phyloP scores from a whole-genome alignment of 305 asterid genomes.

The Fraxinus paxiana region DNA sequence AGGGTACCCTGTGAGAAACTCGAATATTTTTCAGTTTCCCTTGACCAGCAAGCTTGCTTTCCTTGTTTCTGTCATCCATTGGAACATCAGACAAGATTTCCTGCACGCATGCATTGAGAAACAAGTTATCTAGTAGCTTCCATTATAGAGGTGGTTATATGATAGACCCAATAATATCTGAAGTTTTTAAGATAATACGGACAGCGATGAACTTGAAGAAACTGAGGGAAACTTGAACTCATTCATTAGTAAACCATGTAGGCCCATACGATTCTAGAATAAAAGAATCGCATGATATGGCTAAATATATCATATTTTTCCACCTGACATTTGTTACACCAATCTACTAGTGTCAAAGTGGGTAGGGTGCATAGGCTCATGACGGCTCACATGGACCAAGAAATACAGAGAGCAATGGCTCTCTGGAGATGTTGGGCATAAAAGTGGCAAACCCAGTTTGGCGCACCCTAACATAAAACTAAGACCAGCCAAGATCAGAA shows the following conservation, averaged over 20 bases:
- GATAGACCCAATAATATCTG: background rate
- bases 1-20: conserved; percentile 74
- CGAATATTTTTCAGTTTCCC: conserved; percentile 65
- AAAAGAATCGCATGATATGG: background rate
- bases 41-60: conserved; percentile 53
- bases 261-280: background rate
- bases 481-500: background rate
- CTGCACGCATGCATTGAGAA: conserved; percentile 36
- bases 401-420: background rate
- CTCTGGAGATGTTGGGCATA: background rate
- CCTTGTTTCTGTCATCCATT: conserved; percentile 63
- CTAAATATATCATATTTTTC: background rate
- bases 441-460: background rate
- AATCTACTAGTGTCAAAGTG: background rate
- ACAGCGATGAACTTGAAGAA: background rate
- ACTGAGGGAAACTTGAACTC: background rate
- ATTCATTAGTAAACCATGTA: background rate
- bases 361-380: background rate
- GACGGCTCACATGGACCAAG: background rate
- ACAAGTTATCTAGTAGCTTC: conserved; percentile 9
- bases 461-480: background rate
- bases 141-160: background rate
- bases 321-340: background rate
- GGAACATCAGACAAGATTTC: conserved; percentile 94
- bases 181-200: background rate